Conservation (phyloP, 108 stramenopile genomes). For the Nannochloropsis salina region DNA sequence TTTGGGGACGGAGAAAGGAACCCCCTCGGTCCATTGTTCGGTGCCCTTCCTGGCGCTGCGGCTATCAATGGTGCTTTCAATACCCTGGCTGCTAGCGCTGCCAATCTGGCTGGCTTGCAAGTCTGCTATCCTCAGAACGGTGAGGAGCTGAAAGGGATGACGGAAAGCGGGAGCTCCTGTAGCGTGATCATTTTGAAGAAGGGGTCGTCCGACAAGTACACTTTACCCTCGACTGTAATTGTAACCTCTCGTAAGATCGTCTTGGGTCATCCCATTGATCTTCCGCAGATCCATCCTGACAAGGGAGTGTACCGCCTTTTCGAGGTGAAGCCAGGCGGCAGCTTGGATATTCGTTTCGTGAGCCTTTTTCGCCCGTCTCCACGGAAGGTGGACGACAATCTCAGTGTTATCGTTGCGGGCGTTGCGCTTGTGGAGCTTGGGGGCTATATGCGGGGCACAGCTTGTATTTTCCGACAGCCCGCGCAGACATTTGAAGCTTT, state of each 20-base stretch:
- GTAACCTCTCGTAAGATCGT: neutral
- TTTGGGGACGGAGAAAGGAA: too few relatives aligned
- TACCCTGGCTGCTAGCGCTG: neutral
- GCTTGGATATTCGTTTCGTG: neutral
- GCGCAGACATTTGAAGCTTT: neutral
- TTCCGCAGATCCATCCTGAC: neutral
- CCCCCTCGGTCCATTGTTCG: neutral
- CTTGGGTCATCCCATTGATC: neutral
- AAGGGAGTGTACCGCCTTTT: neutral
- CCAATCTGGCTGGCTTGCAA: neutral
- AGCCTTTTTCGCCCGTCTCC: neutral
- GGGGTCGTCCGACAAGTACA: neutral
- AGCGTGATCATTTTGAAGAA: neutral
- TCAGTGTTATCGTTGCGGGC: neutral
- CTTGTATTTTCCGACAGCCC: neutral
- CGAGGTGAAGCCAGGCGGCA: neutral
- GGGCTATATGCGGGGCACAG: neutral
- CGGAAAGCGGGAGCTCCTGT: neutral
- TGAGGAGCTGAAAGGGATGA: neutral
- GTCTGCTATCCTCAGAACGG: neutral
- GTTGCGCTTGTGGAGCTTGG: neutral
- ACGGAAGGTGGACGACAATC: neutral
- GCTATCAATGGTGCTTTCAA: neutral
- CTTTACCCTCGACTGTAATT: neutral
- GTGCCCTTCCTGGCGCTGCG: neutral